Evolutionary conservation across 495 filamentous ascomycete genomes (phyloP).

Genomic region (Paragyromitra xinjiangensis): DNA sequence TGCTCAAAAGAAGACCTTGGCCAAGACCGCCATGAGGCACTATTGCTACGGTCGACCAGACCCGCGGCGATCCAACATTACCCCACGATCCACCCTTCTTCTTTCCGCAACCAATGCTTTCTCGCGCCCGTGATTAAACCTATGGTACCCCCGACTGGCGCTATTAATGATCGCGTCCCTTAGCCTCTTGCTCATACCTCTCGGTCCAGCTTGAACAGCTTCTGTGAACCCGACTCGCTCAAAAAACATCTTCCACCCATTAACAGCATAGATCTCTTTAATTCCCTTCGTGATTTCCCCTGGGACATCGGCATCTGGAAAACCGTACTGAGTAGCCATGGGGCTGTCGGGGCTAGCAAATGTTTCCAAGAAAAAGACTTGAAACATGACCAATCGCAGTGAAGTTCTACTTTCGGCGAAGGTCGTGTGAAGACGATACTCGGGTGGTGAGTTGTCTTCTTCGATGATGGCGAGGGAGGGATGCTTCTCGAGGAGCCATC

Average conservation of each 20-base stretch:
- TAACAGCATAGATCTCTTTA: conserved; percentile 41
- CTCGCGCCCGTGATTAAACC: background rate
- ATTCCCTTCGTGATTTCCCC: conserved; percentile 34
- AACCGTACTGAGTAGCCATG: conserved; percentile 35
- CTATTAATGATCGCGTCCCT: conserved; percentile 27
- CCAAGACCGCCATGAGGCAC: background rate
- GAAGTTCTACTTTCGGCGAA: conserved; percentile 40
- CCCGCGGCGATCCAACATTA: background rate
- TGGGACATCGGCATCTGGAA: conserved; percentile 41
- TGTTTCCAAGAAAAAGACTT: conserved; percentile 45
- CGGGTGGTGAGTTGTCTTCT: background rate
- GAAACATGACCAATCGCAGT: conserved; percentile 43
- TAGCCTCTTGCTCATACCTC: conserved; percentile 9
- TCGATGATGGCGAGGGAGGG: conserved; percentile 25
- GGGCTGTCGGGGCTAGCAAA: conserved; percentile 12
- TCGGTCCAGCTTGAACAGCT: background rate
- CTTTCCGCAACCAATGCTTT: background rate
- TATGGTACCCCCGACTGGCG: conserved; percentile 26
- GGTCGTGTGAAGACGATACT: conserved; percentile 23
- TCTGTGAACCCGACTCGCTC: conserved; percentile 23
- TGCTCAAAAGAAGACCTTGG: background rate
- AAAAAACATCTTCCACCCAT: conserved; percentile 34
- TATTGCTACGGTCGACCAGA: background rate
- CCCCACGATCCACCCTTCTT: background rate
- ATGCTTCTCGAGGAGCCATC: conserved; percentile 38